phyloP scores from a whole-genome alignment of 176 grass and related monocot genomes.

The Thinopyrum elongatum region DNA sequence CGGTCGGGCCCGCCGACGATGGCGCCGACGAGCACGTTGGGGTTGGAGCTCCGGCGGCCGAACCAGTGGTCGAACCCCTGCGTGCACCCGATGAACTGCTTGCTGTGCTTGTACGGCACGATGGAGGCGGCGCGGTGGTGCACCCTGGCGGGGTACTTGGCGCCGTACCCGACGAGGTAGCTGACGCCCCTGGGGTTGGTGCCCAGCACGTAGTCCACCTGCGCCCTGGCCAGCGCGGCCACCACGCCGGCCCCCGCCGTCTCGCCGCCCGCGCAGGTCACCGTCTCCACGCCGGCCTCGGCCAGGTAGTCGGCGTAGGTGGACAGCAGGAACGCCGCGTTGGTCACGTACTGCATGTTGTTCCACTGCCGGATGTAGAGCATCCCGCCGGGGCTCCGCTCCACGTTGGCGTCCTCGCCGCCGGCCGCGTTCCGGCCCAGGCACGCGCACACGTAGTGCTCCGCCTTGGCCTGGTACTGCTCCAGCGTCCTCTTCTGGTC shows the following conservation, averaged over 20 bases:
- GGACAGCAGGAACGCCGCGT: conserved; percentile 52
- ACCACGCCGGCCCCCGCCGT: conserved; percentile 12
- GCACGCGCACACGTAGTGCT: conserved; percentile 70
- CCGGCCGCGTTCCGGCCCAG: conserved; percentile 51
- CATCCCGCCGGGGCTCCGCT: conserved; percentile 67
- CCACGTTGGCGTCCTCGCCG: conserved; percentile 43
- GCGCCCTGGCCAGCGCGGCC: conserved; percentile 28
- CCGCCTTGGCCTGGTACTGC: conserved; percentile 71
- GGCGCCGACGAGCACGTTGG: conserved; percentile 48
- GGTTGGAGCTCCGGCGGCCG: conserved; percentile 39
- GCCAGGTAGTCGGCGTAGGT: conserved; percentile 47
- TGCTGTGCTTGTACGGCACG: conserved; percentile 60
- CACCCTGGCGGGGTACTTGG: conserved; percentile 44
- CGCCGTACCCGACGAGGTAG: conserved; percentile 56
- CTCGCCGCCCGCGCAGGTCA: conserved; percentile 28
- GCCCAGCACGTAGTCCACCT: conserved; percentile 62
- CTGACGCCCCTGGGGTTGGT: conserved; percentile 53
- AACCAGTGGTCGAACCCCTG: conserved; percentile 68
- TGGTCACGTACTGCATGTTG: conserved; percentile 92
- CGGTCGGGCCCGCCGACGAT: conserved; percentile 49
- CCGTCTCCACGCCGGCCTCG: neutral
- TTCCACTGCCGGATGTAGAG: conserved; percentile 82
- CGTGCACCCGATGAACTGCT: conserved; percentile 57
- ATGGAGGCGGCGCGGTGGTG: conserved; percentile 69
- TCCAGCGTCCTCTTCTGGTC: conserved; percentile 46